Percentiles rank a stretch among this genome's conserved stretches.
These are phyloP conservation scores for Whalleya microplaca DNA, from an alignment of 2,329 filamentous ascomycete species.

Conservation along the genomic window DNA sequence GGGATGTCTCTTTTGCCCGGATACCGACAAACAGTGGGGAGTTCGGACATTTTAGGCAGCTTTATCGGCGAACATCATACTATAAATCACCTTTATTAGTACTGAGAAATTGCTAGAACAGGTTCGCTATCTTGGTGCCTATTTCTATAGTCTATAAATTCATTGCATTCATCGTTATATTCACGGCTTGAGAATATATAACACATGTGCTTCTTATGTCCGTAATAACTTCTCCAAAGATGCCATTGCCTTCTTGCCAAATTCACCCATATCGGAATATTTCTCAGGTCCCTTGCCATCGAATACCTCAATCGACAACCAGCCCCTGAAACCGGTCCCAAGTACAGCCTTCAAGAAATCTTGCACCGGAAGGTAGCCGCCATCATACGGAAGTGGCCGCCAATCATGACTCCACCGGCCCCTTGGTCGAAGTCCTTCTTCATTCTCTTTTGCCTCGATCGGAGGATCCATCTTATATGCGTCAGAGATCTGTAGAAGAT, in stretches of 20 bases:
- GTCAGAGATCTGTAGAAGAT: constrained; percentile 74
- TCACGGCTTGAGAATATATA: background rate
- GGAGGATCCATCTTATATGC: constrained; percentile 67
- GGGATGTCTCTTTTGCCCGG: background rate
- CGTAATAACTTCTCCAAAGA: constrained; percentile 45
- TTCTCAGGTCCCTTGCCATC: constrained; percentile 60
- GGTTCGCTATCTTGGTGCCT: no score
- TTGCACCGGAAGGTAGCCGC: constrained; percentile 71
- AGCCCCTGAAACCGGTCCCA: constrained; percentile 67
- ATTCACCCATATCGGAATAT: constrained; percentile 47
- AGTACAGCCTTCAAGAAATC: constrained; percentile 69
- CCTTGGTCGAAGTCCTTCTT: constrained; percentile 60
- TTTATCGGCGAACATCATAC: background rate
- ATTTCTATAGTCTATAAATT: no score
- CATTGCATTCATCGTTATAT: background rate
- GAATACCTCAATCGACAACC: constrained; percentile 73
- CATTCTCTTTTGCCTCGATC: constrained; percentile 51
- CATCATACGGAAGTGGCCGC: constrained; percentile 69
- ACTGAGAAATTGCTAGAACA: no score
- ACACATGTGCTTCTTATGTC: constrained; percentile 8
- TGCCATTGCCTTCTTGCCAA: constrained; percentile 55
- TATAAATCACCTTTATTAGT: no score
- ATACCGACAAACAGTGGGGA: background rate
- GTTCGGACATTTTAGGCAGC: background rate
- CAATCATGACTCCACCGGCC: constrained; percentile 74